Evolutionary conservation across 1,284 basidiomycete species (phyloP), one percentile per base, ranked within the genome.

Genomic region (Trichosporon coremiiforme): DNA sequence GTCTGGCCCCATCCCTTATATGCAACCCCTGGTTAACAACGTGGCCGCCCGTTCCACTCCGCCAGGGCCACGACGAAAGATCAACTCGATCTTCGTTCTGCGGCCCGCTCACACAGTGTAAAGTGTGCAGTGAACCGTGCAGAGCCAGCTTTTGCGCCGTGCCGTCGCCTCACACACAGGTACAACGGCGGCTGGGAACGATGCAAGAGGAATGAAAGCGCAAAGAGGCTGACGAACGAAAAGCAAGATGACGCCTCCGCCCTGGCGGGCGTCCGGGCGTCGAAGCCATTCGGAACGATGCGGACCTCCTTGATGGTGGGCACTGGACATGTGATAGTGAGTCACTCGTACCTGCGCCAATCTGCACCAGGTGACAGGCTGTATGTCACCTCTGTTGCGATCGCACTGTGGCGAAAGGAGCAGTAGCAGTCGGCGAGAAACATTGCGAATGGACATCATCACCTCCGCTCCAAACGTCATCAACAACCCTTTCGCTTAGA

Each of bases 281-380:
- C 29, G 31, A 33, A 35, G 57, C 57, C 57, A n/a, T 35, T 33
- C 57, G 57, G 57, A 62, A 35, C 31, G 57, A 35, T 62, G 57
- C 57, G 57, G 57, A 33, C 57, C 12, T 1, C 4, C 7, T 9
- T 33, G 29, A 33, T 33, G 57, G 31, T 33, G 57, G 57, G 29
- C 29, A 33, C 57, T 31, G 57, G 15, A 62, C 57, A 62, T 62
- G 57, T 62, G 57, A 62, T 62, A 33, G 57, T 33, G 57, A 62
- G 57, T 62, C 57, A 62, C 57, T 62, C 31, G 57, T 62, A 33
- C 57, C 57, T 62, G 57, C 31, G 57, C 57, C 57, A 62, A n/a
- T 33, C 57, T 10, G 4, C 31, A 17, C 29, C 57, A 33, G 29
- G 57, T 62, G 57, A 62, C 57, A n/a, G 29, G 12, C 57, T 4